These are phyloP conservation scores for Lanmaoa pseudosensibilis DNA, from an alignment of 768 basidiomycete species.

Conservation along the genomic window DNA sequence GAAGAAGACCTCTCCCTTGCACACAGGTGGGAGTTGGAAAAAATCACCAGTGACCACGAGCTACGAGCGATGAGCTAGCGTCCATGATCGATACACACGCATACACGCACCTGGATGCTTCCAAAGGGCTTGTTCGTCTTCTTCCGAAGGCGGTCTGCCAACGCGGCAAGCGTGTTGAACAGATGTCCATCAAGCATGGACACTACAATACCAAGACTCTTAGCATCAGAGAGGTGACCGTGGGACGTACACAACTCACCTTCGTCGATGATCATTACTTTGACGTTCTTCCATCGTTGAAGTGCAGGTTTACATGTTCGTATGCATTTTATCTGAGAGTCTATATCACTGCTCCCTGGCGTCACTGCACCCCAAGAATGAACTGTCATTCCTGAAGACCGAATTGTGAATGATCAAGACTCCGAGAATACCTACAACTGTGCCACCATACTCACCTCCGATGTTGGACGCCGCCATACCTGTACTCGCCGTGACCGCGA, in stretches of 20 bases:
- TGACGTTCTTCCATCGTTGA: constrained; percentile 56
- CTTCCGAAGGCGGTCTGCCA: constrained; percentile 53
- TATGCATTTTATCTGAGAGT: constrained; percentile 51
- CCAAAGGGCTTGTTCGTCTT: constrained; percentile 56
- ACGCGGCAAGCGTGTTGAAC: constrained; percentile 57
- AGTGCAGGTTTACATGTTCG: constrained; percentile 53
- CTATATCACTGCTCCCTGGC: constrained; percentile 40
- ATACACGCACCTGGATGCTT: constrained; percentile 54
- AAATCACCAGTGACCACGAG: constrained; percentile 59
- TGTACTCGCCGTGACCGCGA: constrained; percentile 48
- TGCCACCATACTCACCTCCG: constrained; percentile 30
- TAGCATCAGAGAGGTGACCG: background rate
- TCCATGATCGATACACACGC: background rate
- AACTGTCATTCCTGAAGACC: constrained; percentile 49
- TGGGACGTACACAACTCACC: constrained; percentile 35
- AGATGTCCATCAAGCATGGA: constrained; percentile 69
- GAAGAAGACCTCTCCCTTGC: constrained; percentile 50
- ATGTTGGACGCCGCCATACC: constrained; percentile 53
- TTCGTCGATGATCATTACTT: constrained; percentile 67
- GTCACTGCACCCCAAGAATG: constrained; percentile 65
- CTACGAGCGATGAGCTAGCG: constrained; percentile 20
- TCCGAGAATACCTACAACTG: no score
- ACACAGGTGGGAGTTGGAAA: constrained; percentile 58
- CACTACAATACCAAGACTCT: constrained; percentile 36
- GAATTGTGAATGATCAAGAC: background rate